phyloP scores from a whole-genome alignment of 2,329 filamentous ascomycete genomes.

The Talaromyces sp. region DNA sequence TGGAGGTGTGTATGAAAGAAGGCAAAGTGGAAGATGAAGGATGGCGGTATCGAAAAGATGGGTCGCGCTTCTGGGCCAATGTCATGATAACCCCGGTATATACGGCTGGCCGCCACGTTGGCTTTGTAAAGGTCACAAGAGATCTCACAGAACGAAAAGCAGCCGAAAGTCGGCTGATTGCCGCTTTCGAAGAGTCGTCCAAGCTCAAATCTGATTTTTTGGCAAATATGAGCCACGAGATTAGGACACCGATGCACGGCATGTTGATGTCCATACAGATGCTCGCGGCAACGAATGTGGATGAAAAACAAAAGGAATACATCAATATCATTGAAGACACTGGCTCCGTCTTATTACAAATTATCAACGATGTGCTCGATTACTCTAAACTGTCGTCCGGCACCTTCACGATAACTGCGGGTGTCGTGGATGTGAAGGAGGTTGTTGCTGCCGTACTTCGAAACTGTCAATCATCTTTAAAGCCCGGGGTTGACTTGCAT shows the following conservation, averaged over 20 bases:
- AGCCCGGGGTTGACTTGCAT: constrained; percentile 45
- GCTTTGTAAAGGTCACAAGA: constrained; percentile 56
- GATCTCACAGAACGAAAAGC: constrained; percentile 54
- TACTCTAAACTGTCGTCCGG: constrained; percentile 59
- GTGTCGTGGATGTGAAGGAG: constrained; percentile 46
- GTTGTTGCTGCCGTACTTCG: constrained; percentile 47
- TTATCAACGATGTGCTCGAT: constrained; percentile 64
- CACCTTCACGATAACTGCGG: constrained; percentile 53
- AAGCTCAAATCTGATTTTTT: constrained; percentile 58
- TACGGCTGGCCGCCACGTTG: constrained; percentile 49
- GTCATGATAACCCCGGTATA: constrained; percentile 56
- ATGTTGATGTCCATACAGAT: constrained; percentile 57
- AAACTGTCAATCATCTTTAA: constrained; percentile 45
- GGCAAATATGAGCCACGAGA: constrained; percentile 61
- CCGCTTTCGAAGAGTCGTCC: constrained; percentile 58
- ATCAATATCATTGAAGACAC: constrained; percentile 57
- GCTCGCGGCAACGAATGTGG: constrained; percentile 51
- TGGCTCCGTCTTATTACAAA: constrained; percentile 53
- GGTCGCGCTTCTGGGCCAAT: constrained; percentile 57
- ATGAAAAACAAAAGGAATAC: constrained; percentile 52
- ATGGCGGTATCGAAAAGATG: constrained; percentile 56
- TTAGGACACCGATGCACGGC: constrained; percentile 61
- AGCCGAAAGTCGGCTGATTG: constrained; percentile 51
- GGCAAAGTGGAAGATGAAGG: constrained; percentile 56
- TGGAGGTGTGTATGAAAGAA: constrained; percentile 50